Evolutionary conservation across 345 rosid genomes (phyloP), one percentile per base, ranked within the genome.

Genomic region (Brassica nigra): DNA sequence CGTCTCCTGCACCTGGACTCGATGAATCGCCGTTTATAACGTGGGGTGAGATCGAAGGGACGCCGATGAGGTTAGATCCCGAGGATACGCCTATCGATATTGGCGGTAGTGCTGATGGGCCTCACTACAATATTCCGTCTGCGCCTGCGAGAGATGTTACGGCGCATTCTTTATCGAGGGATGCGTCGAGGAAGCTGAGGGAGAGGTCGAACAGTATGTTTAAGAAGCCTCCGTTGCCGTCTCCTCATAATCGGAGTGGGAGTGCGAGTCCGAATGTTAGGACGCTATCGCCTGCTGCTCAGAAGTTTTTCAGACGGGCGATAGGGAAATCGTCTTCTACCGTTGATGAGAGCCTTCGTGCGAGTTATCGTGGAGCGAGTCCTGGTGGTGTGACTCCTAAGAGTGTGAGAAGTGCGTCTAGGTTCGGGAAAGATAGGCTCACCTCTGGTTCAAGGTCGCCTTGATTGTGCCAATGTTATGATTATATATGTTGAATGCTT

Each of bases 31-130:
- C 99, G 0, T 91, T 95, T 83, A 86, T 95, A 34, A 95, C 99
- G 0, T 95, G 99, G 99, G 99, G 98, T 86, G 97, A 95, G 86
- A 93, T 95, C 30, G 99, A 95, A 73, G 98, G 99, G 62, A 95
- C 99, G 0, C 99, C 98, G 2, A 54, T 95, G 88, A 87, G 97
- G 64, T 82, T 95, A 87, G 99, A 93, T 59, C 64, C 80, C 0
- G 99, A 95, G 83, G 99, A 95, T 62, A 89, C 99, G 1, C 99
- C 97, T 7, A 70, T 91, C 30, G 97, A 93, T 84, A 90, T 93
- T 12, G 98, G 99, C 49, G 99, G 98, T 14, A 84, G 87, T 71
- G 93, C 92, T 58, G 88, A 90, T 66, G 93, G 98, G 27, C 90
- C 97, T 2, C 94, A 87, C 70, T 95, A 90, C 81, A 91, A 83